These are phyloP conservation scores for Phytophthora pistaciae DNA, from an alignment of 352 stramenopile genomes.

Conservation along the genomic window DNA sequence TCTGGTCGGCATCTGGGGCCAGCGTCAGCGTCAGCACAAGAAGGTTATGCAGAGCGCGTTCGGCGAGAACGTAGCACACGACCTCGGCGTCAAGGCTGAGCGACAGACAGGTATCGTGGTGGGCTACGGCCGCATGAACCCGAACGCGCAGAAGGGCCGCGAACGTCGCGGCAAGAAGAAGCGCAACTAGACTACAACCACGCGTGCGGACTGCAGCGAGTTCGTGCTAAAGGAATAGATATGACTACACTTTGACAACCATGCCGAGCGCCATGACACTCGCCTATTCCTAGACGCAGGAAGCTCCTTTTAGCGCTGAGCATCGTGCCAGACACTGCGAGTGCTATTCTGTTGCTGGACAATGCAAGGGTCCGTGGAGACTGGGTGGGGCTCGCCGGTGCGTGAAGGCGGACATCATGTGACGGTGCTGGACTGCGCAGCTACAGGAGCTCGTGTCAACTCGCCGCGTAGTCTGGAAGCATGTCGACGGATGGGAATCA, in stretches of 20 bases:
- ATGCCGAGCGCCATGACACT: background rate
- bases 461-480: constrained; percentile 77
- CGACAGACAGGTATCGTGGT: constrained; percentile 92
- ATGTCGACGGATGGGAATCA: constrained; percentile 74
- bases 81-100: constrained; percentile 94
- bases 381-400: constrained; percentile 1
- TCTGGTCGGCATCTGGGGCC: constrained; percentile 96
- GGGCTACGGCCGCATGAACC: constrained; percentile 96
- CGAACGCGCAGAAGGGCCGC: constrained; percentile 96
- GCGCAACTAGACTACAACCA: constrained; percentile 57
- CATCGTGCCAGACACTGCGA: background rate
- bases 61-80: constrained; percentile 94
- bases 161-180: constrained; percentile 99
- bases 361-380: constrained; percentile 22
- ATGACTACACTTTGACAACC: constrained; percentile 11
- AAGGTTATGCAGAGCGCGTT: constrained; percentile 95
- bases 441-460: constrained; percentile 61
- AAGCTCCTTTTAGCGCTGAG: constrained; percentile 26
- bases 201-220: no score
- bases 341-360: background rate
- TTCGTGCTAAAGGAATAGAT: constrained; percentile 26
- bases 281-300: constrained; percentile 8
- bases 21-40: constrained; percentile 93
- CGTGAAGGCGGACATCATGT: constrained; percentile 51
- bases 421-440: constrained; percentile 55